Evolutionary conservation across 1,139 yeast species (phyloP).

Genomic region (Kodamaea sp.): DNA sequence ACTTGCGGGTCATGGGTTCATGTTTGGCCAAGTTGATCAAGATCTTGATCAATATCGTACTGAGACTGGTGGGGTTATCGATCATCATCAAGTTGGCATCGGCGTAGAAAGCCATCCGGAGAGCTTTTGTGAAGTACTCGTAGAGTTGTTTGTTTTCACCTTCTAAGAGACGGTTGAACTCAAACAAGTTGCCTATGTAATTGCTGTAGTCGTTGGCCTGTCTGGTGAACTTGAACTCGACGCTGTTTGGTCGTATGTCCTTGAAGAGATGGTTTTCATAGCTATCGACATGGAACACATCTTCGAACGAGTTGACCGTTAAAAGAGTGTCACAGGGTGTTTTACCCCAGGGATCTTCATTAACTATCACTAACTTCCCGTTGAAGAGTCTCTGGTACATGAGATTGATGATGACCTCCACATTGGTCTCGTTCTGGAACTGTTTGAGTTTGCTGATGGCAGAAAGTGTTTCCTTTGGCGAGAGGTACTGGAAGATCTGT

Average conservation of each 20-base stretch:
- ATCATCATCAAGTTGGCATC: slow-evolving; percentile 30
- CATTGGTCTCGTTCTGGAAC: slow-evolving; percentile 1
- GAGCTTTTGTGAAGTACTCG: slow-evolving; percentile 21
- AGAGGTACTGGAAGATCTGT: slow-evolving; percentile 21
- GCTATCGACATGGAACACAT: slow-evolving; percentile 16
- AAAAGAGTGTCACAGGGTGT: slow-evolving; percentile 15
- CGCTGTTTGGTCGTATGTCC: slow-evolving; percentile 24
- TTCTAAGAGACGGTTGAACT: slow-evolving; percentile 26
- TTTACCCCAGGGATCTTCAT: slow-evolving; percentile 5
- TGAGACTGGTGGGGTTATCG: slow-evolving; percentile 31
- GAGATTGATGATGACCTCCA: slow-evolving; percentile 4
- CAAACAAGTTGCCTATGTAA: slow-evolving; percentile 27
- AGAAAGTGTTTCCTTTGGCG: slow-evolving; percentile 23
- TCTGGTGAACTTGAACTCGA: slow-evolving; percentile 32
- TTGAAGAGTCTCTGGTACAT: slow-evolving; percentile 14
- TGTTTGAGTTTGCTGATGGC: slow-evolving; percentile 14
- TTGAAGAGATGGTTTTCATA: slow-evolving; percentile 16
- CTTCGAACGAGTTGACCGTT: slow-evolving; percentile 17
- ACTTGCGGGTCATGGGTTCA: slow-evolving; percentile 21
- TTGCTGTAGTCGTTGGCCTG: slow-evolving; percentile 29
- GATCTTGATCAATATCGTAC: slow-evolving; percentile 29
- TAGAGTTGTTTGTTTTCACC: slow-evolving; percentile 7
- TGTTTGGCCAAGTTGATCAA: slow-evolving; percentile 24
- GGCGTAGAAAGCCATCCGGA: slow-evolving; percentile 26
- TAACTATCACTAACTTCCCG: slow-evolving; percentile 11